Conservation (phyloP, 805 yeast genomes). For the Pichia occidentalis region DNA sequence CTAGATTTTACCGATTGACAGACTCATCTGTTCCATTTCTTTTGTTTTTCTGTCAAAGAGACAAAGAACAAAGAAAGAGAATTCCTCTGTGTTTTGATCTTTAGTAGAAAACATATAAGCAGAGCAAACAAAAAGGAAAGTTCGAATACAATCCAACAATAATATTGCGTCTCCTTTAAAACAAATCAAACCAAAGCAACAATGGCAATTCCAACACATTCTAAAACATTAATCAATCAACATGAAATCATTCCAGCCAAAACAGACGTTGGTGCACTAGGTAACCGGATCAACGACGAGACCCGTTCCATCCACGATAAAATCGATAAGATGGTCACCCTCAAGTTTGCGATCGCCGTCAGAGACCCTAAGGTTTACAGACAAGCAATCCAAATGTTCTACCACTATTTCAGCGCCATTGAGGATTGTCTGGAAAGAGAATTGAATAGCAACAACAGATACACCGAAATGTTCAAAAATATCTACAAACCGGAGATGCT, state of each 20-base stretch:
- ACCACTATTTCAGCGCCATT: conserved; percentile 60
- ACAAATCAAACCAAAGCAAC: background rate
- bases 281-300: conserved; percentile 68
- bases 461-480: conserved; percentile 43
- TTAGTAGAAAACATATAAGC: too few relatives aligned
- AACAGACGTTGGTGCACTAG: conserved; percentile 76
- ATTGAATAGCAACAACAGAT: conserved; percentile 32
- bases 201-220: conserved; percentile 13
- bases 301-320: conserved; percentile 62
- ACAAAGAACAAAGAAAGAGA: too few relatives aligned
- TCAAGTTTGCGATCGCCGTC: conserved; percentile 67
- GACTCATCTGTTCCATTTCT: too few relatives aligned
- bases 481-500: conserved; percentile 70
- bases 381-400: conserved; percentile 72
- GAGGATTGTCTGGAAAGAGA: conserved; percentile 47
- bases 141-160: too few relatives aligned
- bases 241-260: conserved; percentile 68
- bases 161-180: too few relatives aligned
- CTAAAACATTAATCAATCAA: conserved; percentile 19
- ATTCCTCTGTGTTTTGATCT: too few relatives aligned
- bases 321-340: conserved; percentile 60
- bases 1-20: too few relatives aligned
- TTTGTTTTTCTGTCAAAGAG: too few relatives aligned
- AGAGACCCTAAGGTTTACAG: conserved; percentile 71
- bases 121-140: too few relatives aligned